Percentiles rank a stretch among this genome's conserved stretches.
These are phyloP conservation scores for Metrosideros polymorpha DNA, from an alignment of 441 rosid species.

Conservation along the genomic window DNA sequence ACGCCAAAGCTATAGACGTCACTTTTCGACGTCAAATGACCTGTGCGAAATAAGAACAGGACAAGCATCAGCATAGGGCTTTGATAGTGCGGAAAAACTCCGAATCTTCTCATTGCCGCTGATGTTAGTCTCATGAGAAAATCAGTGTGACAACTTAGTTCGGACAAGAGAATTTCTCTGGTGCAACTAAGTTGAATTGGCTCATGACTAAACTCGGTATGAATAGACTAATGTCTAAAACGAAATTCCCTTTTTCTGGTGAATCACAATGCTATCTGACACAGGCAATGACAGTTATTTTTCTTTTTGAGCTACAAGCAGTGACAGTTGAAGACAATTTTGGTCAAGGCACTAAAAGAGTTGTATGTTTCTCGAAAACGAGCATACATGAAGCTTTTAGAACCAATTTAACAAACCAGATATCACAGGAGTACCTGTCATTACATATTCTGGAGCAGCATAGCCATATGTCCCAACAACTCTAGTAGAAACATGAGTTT, in stretches of 20 bases:
- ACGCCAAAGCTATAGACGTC: constrained; percentile 47
- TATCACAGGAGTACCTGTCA: constrained; percentile 26
- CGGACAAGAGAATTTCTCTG: not conserved
- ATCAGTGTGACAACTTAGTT: not conserved
- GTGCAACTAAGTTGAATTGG: not conserved
- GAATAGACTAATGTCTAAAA: not conserved
- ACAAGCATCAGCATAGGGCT: not conserved
- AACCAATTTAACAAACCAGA: not conserved
- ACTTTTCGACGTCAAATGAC: constrained; percentile 45
- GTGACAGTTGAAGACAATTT: not conserved
- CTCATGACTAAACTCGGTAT: not conserved
- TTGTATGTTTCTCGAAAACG: not conserved
- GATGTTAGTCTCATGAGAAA: not conserved
- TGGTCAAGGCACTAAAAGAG: not conserved
- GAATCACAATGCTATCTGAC: not conserved
- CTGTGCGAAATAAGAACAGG: constrained; percentile 2
- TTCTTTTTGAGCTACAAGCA: not conserved
- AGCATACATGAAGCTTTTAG: not conserved
- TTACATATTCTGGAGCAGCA: constrained; percentile 48
- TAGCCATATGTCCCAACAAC: constrained; percentile 51
- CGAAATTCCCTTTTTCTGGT: not conserved
- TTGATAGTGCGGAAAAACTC: not conserved
- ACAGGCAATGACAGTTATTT: not conserved
- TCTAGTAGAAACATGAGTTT: constrained; percentile 45
- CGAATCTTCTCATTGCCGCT: not conserved